Percentiles rank a stretch among this genome's conserved stretches.
These are phyloP conservation scores for Xylaria scruposa DNA, from an alignment of 495 filamentous ascomycete genomes.

Conservation along the genomic window DNA sequence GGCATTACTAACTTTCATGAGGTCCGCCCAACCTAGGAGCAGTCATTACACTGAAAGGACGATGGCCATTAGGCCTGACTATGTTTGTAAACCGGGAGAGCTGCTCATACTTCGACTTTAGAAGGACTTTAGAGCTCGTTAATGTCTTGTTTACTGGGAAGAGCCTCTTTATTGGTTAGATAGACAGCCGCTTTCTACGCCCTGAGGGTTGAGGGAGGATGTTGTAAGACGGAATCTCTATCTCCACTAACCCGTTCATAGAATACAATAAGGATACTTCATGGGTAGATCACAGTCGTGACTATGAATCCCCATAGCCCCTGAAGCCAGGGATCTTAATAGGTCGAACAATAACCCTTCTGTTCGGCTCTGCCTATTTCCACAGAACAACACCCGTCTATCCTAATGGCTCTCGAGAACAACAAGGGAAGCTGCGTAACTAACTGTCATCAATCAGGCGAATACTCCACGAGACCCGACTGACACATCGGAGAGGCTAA, in stretches of 20 bases:
- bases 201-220: not conserved
- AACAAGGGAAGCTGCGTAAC: not conserved
- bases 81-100: not conserved
- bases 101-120: no score
- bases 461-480: not conserved
- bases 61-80: not conserved
- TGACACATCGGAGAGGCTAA: not conserved
- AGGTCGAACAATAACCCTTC: not conserved
- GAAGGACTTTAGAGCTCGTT: no score
- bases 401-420: not conserved
- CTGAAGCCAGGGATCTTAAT: not conserved
- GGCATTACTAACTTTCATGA: no score
- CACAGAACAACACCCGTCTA: not conserved
- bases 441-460: not conserved
- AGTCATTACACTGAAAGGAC: not conserved
- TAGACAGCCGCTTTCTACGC: not conserved
- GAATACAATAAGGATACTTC: not conserved
- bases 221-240: not conserved
- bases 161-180: not conserved
- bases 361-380: not conserved
- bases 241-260: not conserved
- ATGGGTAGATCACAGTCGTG: not conserved
- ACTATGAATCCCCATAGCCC: not conserved
- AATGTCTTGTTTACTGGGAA: not conserved
- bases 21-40: not conserved